phyloP scores from a whole-genome alignment of 2,329 filamentous ascomycete species.

The Fusarium miscanthi region DNA sequence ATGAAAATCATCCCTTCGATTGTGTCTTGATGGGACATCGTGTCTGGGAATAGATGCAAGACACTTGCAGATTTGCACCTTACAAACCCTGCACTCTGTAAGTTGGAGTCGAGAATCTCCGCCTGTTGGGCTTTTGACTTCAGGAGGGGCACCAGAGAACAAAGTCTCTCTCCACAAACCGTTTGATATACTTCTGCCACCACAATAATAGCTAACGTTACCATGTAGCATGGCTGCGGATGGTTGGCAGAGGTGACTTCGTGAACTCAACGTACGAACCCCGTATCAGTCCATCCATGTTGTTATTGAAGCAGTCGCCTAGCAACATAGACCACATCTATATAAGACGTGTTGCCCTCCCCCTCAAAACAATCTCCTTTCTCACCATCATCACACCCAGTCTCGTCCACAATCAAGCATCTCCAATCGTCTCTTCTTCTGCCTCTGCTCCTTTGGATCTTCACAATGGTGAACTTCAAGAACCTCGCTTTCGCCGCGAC shows the following conservation, averaged over 20 bases:
- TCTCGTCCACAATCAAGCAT: constrained; percentile 21
- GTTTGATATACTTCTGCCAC: not conserved
- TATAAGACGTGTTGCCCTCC: constrained; percentile 35
- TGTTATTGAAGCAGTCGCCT: not conserved
- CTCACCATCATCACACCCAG: constrained; percentile 15
- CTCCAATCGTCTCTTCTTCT: not conserved
- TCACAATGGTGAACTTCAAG: constrained; percentile 48
- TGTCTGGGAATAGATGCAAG: constrained; percentile 6
- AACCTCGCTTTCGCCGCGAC: constrained; percentile 43
- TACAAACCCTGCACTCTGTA: not conserved
- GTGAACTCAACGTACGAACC: not conserved
- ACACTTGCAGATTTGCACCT: constrained; percentile 3
- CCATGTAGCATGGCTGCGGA: not conserved
- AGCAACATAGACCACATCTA: constrained; percentile 8
- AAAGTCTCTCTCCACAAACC: not conserved
- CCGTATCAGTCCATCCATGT: not conserved
- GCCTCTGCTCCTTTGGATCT: constrained; percentile 3
- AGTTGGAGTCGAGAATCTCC: not conserved
- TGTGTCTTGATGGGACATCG: constrained; percentile 9
- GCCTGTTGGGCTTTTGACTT: not conserved
- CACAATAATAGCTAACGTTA: not conserved
- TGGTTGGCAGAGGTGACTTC: not conserved
- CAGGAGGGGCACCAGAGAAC: not conserved
- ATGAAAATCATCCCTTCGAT: constrained; percentile 22
- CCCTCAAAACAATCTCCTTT: not conserved